Conservation (phyloP, 495 filamentous ascomycete genomes). For the Penicillium bialowiezense region DNA sequence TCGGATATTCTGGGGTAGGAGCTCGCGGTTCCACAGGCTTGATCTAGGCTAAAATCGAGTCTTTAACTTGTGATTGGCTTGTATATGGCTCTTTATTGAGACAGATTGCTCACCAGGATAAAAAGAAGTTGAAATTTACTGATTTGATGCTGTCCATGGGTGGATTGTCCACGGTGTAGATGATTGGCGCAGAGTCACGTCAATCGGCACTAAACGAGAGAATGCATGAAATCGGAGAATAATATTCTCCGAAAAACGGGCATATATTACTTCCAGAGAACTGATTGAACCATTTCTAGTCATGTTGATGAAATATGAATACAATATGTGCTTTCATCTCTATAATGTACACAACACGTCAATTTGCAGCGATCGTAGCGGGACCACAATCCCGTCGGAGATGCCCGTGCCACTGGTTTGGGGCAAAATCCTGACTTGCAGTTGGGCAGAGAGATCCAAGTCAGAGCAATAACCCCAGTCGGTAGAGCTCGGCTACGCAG, state of each 20-base stretch:
- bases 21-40: no score
- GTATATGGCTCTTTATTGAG: no score
- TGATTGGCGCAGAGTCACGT: conserved; percentile 2
- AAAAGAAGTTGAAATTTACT: no score
- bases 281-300: neutral
- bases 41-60: no score
- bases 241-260: neutral
- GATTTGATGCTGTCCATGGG: neutral
- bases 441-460: neutral
- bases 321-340: neutral
- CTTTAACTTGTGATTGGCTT: no score
- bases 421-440: no score
- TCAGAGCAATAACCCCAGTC: conserved; percentile 1
- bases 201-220: neutral
- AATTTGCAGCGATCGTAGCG: neutral
- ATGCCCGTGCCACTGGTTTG: neutral
- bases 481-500: conserved; percentile 29
- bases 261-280: no score
- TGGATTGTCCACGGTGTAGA: neutral
- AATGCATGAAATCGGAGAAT: neutral
- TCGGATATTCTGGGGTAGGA: no score
- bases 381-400: neutral
- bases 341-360: neutral
- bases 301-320: neutral
- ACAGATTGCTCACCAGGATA: no score